phyloP scores from a whole-genome alignment of 1,284 basidiomycete genomes.

The Ganoderma sinense region DNA sequence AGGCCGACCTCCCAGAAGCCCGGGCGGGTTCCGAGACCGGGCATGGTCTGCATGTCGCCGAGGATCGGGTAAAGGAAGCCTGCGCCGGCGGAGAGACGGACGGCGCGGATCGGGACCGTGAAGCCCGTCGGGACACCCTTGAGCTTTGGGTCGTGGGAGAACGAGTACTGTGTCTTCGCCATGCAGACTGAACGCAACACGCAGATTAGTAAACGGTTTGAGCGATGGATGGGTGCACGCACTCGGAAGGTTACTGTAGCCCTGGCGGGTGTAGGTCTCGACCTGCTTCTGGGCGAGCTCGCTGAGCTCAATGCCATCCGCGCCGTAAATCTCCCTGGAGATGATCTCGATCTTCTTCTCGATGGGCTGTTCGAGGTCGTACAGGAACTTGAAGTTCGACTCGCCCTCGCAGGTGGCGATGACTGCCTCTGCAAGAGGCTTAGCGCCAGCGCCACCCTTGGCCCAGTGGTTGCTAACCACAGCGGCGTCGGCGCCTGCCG shows the following conservation, averaged over 20 bases:
- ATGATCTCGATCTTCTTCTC: conserved; percentile 90
- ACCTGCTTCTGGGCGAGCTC: conserved; percentile 88
- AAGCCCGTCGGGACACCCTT: conserved; percentile 95
- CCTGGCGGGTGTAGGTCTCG: conserved; percentile 92
- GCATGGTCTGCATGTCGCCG: conserved; percentile 98
- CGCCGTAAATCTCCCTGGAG: conserved; percentile 90
- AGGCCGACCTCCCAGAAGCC: conserved; percentile 91
- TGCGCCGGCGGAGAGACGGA: conserved; percentile 91
- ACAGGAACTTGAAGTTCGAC: conserved; percentile 90
- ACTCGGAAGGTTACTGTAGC: conserved; percentile 85
- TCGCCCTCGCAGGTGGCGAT: conserved; percentile 85
- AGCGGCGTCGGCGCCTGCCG: conserved; percentile 93
- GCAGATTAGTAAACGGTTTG: conserved; percentile 1
- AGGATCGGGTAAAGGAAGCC: conserved; percentile 96
- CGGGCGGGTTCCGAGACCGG: conserved; percentile 93
- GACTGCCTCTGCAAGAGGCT: conserved; percentile 88
- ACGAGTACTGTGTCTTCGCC: conserved; percentile 98
- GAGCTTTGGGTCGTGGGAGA: conserved; percentile 92
- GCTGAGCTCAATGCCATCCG: conserved; percentile 87
- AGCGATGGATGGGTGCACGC: conserved; percentile 39
- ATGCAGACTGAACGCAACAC: conserved; percentile 77
- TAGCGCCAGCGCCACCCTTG: conserved; percentile 88
- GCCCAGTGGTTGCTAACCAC: conserved; percentile 98
- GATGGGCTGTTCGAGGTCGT: conserved; percentile 86
- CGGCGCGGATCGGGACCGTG: conserved; percentile 91